phyloP scores from a whole-genome alignment of 345 rosid species.

The Psidium friedrichsthalianum region DNA sequence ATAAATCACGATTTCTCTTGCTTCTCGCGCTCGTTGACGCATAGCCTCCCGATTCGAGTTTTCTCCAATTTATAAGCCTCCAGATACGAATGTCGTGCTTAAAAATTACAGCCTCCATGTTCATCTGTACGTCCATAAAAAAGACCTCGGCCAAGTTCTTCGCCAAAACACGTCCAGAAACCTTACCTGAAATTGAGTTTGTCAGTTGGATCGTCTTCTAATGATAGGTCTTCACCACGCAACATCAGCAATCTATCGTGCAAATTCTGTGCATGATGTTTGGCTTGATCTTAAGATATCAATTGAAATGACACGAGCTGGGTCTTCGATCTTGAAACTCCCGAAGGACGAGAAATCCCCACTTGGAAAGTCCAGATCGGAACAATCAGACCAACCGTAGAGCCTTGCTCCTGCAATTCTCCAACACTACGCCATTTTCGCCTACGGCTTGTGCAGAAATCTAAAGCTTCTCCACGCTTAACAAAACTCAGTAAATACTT shows the following conservation, averaged over 20 bases:
- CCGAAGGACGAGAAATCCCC: neutral
- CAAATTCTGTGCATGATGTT: neutral
- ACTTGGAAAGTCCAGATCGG: neutral
- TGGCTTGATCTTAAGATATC: neutral
- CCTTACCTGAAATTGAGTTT: neutral
- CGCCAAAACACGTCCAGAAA: neutral
- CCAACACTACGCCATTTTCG: too few relatives aligned
- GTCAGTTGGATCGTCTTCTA: neutral
- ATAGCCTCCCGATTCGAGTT: neutral
- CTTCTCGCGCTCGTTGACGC: neutral
- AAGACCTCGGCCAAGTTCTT: neutral
- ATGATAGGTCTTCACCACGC: neutral
- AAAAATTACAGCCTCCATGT: neutral
- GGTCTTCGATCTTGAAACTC: neutral
- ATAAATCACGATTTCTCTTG: neutral
- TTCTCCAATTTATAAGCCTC: neutral
- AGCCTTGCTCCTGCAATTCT: neutral
- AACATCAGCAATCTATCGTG: neutral
- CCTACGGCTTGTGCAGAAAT: too few relatives aligned
- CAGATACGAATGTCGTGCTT: neutral
- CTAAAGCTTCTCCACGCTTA: too few relatives aligned
- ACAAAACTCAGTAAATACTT: too few relatives aligned
- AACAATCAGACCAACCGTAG: neutral
- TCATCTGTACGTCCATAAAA: neutral
- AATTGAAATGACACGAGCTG: neutral